Conservation (phyloP, 495 filamentous ascomycete species). For the Penicillium ochrochloron region DNA sequence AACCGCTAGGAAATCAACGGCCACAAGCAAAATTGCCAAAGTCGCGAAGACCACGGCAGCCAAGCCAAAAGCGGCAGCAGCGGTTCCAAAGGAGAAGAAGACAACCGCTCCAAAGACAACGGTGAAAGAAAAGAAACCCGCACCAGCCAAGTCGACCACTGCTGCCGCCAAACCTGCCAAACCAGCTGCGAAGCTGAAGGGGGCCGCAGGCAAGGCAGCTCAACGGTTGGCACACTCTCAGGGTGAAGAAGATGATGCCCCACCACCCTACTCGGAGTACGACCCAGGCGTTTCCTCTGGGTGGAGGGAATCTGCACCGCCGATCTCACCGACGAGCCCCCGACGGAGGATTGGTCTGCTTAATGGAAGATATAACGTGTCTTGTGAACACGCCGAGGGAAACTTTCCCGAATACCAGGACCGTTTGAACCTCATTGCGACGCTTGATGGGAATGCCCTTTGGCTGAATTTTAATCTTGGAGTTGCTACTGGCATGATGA, state of each 20-base stretch:
- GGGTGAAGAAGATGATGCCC: background rate
- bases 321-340: background rate
- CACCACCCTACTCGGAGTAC: slow-evolving; percentile 4
- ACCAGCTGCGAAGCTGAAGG: slow-evolving; percentile 1
- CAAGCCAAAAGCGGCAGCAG: background rate
- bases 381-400: background rate
- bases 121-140: background rate
- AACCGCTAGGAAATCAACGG: background rate
- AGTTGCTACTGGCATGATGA: slow-evolving; percentile 4
- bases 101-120: background rate
- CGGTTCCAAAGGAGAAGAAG: background rate
- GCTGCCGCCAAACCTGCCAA: background rate
- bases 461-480: slow-evolving; percentile 1
- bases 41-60: background rate
- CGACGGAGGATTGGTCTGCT: background rate
- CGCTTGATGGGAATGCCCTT: background rate
- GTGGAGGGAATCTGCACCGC: background rate
- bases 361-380: slow-evolving; percentile 3
- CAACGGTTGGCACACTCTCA: background rate
- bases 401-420: background rate
- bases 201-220: background rate
- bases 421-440: background rate
- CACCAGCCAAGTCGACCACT: background rate
- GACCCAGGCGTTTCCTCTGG: background rate
- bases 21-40: background rate